phyloP scores from a whole-genome alignment of 345 rosid species.

The Dovyalis caffra region DNA sequence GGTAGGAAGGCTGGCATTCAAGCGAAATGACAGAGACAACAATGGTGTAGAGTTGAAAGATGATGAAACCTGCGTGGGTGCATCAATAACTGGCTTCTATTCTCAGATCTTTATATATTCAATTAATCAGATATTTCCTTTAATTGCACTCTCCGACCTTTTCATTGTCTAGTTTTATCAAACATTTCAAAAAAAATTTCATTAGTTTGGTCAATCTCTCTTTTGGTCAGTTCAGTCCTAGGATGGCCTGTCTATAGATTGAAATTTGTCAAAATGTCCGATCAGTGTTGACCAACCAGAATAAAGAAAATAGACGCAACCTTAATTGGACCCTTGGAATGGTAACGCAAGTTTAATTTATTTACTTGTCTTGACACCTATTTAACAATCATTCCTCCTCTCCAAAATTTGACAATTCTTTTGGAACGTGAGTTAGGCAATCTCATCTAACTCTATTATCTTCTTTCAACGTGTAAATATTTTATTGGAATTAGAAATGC shows the following conservation, averaged over 20 bases:
- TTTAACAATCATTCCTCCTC: background rate
- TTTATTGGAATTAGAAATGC: background rate
- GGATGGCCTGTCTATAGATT: background rate
- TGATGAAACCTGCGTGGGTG: constrained; percentile 48
- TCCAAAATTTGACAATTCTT: background rate
- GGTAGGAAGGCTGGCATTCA: constrained; percentile 57
- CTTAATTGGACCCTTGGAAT: background rate
- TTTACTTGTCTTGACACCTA: background rate
- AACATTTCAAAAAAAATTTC: too few relatives aligned
- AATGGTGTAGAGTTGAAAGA: constrained; percentile 43
- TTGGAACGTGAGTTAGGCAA: background rate
- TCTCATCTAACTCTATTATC: background rate
- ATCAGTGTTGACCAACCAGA: background rate
- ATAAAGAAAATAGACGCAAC: background rate
- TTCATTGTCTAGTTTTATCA: background rate
- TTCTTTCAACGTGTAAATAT: background rate
- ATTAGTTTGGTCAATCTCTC: background rate
- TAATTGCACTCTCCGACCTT: background rate
- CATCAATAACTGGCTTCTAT: constrained; percentile 2
- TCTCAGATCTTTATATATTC: background rate
- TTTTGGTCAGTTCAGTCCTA: background rate
- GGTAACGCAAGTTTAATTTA: background rate
- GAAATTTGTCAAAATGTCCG: background rate
- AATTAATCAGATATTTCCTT: constrained; percentile 7
- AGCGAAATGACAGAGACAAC: constrained; percentile 39